These are phyloP conservation scores for Pyrus bretschneideri DNA, from an alignment of 306 rosid genomes.

Conservation along the genomic window DNA sequence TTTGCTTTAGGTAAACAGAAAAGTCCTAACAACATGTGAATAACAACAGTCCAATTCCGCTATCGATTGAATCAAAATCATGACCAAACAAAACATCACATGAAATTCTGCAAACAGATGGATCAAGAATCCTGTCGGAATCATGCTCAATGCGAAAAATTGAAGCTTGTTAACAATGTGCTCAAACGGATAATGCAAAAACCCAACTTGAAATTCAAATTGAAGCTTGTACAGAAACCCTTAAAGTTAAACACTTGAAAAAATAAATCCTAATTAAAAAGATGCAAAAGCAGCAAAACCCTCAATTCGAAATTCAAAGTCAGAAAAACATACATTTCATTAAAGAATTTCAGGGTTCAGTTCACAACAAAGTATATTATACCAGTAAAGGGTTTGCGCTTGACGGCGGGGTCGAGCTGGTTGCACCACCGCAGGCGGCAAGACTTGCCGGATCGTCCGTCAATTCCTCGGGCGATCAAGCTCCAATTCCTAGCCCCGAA, in stretches of 20 bases:
- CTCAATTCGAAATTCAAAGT: not conserved
- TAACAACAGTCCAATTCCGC: not conserved
- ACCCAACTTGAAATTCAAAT: not conserved
- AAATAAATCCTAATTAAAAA: not conserved
- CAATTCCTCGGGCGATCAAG: conserved; percentile 80
- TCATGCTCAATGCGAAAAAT: not conserved
- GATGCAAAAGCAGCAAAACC: not conserved
- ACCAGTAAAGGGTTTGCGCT: conserved; percentile 93
- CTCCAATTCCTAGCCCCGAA: conserved; percentile 94
- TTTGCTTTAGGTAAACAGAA: not conserved
- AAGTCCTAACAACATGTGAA: not conserved
- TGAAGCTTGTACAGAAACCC: not conserved
- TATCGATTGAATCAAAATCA: not conserved
- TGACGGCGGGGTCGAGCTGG: conserved; percentile 89
- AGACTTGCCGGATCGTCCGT: conserved; percentile 92
- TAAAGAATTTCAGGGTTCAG: not conserved
- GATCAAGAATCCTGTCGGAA: not conserved
- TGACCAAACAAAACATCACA: not conserved
- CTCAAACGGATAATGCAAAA: not conserved
- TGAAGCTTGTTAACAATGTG: not conserved
- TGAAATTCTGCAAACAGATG: not conserved
- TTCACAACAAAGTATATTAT: not conserved
- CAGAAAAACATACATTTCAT: not conserved
- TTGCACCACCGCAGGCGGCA: conserved; percentile 97
- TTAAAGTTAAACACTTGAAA: not conserved